Base-by-base conservation (phyloP, 352 stramenopile species). In the Paralagenidium karlingii region DNA sequence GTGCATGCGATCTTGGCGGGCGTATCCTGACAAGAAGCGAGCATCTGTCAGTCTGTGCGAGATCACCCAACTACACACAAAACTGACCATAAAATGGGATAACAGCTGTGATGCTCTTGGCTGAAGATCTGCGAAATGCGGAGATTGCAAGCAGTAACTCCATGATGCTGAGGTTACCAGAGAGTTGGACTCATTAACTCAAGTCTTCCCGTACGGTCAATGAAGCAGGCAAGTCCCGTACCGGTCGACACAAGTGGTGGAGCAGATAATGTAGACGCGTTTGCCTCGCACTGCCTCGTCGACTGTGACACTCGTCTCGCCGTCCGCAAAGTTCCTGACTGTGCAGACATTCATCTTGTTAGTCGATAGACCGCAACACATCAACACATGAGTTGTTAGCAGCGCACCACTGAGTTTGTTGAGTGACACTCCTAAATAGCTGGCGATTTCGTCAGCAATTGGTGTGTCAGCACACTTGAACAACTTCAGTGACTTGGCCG, bases 381-480 rank as follows among this genome's bases (percentile, higher is more conserved):
- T 29, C 12, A 11, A 33, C 37, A 29, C 15, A 26, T 12, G 40
- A 13, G 16, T 20, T 24, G 24, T 22, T 24, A 38, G 27, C 21
- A 24, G 29, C 47, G 24, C 28, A 70, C 63, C 59, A 36, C 69
- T 41, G 75, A 92, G 87, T 22, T 80, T 56, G 53, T 86, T 85
- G 20, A 92, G 52, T 24, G 70, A 41, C 13, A 92, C 71, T 37
- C 78, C 78, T 26, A 91, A 57, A 49, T 91, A 91, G 9, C 38
- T 43, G 20, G 78, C 78, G 36, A 91, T 89, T 47, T 91, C 78
- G 44, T 89, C 73, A 4, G 78, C 78, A 45, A 91, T 86, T 22
- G 78, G 78, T 45, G 75, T 89, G 19, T 89, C 78, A 11, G 73
- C 70, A 51, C 74, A 84, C 66, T 89, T 89, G 55, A 91, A 91